Base-by-base conservation (phyloP, 805 yeast genomes). In the Monosporozyma yasuniensis region DNA sequence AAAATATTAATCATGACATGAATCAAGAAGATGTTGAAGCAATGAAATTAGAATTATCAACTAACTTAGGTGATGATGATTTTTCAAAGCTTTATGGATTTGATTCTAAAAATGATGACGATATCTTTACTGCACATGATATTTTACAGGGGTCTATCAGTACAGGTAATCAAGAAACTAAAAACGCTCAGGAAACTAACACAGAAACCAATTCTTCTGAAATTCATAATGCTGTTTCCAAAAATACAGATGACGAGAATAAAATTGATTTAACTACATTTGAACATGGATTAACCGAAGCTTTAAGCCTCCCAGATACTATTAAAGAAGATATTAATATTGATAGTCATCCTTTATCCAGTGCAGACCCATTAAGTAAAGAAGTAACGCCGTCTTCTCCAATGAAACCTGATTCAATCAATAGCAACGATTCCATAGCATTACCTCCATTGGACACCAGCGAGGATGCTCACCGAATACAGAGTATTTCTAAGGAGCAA, bases 41-140 rank as follows among this genome's bases (percentile, higher is more conserved):
- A 2, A 28, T 59, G 48, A 57, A 58, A 18, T 35, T 61, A 39
- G 65, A 61, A 25, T 47, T 61, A 21, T 58, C 61, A 8, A 63
- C 56, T 22, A 52, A 56, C 21, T 47, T 63, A 10, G 65, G 61
- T 27, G 54, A 58, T 42, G 65, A 61, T 44, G 64, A 61, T 41
- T 60, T 65, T 47, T 61, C 66, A 14, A 65, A 61, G 48, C 50
- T 67, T 14, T 49, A 64, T 27, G 69, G 61, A 37, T 57, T 67
- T 44, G 66, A 66, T 48, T 55, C 63, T 12, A 64, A 64, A 50
- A 54, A 61, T 48, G 67, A 37, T 46, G 69, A 65, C 34, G 58
- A 58, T 22, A 32, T 60, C 28, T 56, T 57, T 23, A 43, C 55
- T 19, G 47, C 58, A 3, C 46, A 52, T 49, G 58, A 56, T 16